Conservation (phyloP, 1,284 basidiomycete species). For the Trametes sp. region DNA sequence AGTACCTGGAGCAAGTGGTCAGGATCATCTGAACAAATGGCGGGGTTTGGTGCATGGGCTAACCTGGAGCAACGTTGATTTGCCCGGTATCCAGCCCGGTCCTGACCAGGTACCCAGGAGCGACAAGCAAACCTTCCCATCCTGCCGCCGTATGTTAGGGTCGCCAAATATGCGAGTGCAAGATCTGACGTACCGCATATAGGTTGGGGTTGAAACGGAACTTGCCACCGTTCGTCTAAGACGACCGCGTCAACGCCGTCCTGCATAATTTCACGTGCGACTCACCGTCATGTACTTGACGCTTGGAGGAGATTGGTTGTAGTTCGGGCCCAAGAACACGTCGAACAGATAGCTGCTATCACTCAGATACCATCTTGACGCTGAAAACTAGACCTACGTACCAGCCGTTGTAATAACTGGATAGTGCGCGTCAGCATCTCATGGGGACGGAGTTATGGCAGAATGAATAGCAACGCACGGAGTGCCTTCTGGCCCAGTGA, state of each 20-base stretch:
- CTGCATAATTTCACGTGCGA: background rate
- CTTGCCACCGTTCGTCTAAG: conserved; percentile 87
- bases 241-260: conserved; percentile 3
- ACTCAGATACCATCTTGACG: background rate
- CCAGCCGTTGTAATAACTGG: conserved; percentile 86
- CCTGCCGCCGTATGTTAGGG: conserved; percentile 50
- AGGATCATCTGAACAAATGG: background rate
- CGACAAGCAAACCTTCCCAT: conserved; percentile 91
- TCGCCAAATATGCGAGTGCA: conserved; percentile 1
- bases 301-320: conserved; percentile 82
- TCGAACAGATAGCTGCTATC: conserved; percentile 76
- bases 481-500: conserved; percentile 90
- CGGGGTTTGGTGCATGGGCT: background rate
- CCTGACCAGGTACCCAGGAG: conserved; percentile 92
- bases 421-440: background rate
- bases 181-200: conserved; percentile 69
- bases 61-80: conserved; percentile 74
- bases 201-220: conserved; percentile 93
- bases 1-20: conserved; percentile 62
- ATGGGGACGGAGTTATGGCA: background rate
- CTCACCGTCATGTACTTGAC: conserved; percentile 91
- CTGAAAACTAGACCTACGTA: conserved; percentile 44
- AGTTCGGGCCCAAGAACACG: conserved; percentile 86
- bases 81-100: conserved; percentile 88
- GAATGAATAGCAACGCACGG: conserved; percentile 65